phyloP scores from a whole-genome alignment of 495 filamentous ascomycete genomes.

The Podospora pseudoanserina region DNA sequence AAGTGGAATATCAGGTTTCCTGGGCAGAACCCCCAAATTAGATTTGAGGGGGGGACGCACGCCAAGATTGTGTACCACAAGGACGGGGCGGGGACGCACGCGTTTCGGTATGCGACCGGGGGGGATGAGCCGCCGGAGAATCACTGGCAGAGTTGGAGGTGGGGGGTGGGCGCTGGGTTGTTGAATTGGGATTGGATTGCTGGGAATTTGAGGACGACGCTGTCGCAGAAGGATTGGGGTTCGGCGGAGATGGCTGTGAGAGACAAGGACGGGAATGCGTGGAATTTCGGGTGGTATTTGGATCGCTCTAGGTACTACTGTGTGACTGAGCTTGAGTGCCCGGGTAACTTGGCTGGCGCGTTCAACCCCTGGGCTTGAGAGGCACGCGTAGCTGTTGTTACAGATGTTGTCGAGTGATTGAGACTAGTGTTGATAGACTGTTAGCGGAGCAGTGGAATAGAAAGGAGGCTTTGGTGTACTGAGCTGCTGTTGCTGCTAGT shows the following conservation, averaged over 20 bases:
- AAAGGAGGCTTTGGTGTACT: no score
- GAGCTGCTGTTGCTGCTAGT: no score
- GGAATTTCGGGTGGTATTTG: neutral
- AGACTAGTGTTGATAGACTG: neutral
- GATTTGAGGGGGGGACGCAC: constrained; percentile 16
- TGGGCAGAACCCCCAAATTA: constrained; percentile 14
- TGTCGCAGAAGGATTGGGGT: constrained; percentile 1
- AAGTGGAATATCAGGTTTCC: constrained; percentile 16
- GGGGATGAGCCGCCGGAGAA: neutral
- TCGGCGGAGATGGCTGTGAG: neutral
- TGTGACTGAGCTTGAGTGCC: neutral
- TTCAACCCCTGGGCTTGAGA: neutral
- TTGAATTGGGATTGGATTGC: neutral
- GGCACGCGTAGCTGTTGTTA: no score
- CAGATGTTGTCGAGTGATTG: no score
- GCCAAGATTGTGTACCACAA: constrained; percentile 34
- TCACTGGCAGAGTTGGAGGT: neutral
- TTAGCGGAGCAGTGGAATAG: no score
- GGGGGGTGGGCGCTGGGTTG: neutral
- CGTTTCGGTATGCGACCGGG: constrained; percentile 27
- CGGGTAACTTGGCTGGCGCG: neutral
- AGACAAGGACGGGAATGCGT: neutral
- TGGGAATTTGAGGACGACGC: neutral
- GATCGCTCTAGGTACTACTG: neutral
- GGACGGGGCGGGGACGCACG: constrained; percentile 27